A percentile compares a stretch with the other conserved stretches of the same genome.
phyloP scores from a whole-genome alignment of 306 rosid genomes.

The Prunus campanulata region DNA sequence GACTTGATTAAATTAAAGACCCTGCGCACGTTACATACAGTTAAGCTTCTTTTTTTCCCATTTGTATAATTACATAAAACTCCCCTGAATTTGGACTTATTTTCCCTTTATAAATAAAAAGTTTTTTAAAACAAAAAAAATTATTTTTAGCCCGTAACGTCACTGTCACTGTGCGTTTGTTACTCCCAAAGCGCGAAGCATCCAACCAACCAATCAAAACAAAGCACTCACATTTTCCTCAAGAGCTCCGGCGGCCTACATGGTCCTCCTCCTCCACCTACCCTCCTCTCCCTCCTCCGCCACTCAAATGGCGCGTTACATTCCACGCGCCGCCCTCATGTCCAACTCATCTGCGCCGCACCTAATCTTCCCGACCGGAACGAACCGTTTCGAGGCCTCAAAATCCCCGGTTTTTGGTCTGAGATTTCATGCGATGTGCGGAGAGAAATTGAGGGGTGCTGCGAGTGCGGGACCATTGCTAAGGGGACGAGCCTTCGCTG shows the following conservation, averaged over 20 bases:
- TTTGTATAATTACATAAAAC: not conserved
- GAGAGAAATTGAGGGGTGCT: constrained; percentile 16
- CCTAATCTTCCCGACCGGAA: constrained; percentile 5
- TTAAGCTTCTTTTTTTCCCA: not conserved
- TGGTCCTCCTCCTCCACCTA: constrained; percentile 36
- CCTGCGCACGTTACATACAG: not conserved
- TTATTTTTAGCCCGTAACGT: not conserved
- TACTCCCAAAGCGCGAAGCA: not conserved
- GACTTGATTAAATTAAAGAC: not conserved
- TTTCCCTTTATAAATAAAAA: not conserved
- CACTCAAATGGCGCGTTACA: constrained; percentile 50
- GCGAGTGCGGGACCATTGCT: constrained; percentile 5
- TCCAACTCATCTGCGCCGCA: constrained; percentile 8
- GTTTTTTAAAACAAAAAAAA: not conserved
- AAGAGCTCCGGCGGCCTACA: not conserved
- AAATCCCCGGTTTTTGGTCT: constrained; percentile 31
- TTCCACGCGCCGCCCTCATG: constrained; percentile 35
- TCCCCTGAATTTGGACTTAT: not conserved
- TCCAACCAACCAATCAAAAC: not conserved
- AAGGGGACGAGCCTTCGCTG: constrained; percentile 24
- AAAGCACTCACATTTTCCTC: not conserved
- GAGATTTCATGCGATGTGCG: constrained; percentile 31
- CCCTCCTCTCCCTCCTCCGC: constrained; percentile 24
- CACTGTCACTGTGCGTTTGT: not conserved
- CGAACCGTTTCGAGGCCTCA: constrained; percentile 5